Base-by-base conservation (phyloP, 306 rosid genomes). In the Ceratonia siliqua region DNA sequence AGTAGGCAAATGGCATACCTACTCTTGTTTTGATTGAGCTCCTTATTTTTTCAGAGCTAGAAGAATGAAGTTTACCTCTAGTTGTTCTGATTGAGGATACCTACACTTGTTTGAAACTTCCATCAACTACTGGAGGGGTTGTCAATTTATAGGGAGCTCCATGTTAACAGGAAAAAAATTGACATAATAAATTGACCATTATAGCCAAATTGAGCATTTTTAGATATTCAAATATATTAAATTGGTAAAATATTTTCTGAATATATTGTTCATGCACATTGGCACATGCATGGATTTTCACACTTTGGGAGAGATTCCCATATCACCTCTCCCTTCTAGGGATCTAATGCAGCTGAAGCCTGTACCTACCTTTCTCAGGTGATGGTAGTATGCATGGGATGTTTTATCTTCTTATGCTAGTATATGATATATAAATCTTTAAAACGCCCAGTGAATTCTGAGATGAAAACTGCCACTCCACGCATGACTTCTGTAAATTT, bases 401-500 rank as follows among this genome's bases (percentile, higher is more conserved):
- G 6, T 53, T 62, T 71, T 24, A n/a, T 45, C 27, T 65, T 38
- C 62, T 45, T 79, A 35, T 22, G 69, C 45, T 72, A 62, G 13
- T 8, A 14, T 32, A 25, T 45, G 70, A 8, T n/a, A 33, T 73
- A 35, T 45, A 48, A 35, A 59, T 68, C 67, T 74, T 68, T 32
- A 53, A 33, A 62, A 25, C 53, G 66, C 66, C 33, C 24, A 3
- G 54, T 52, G 35, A 54, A 68, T 42, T 73, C 35, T 74, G 5
- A 28, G 43, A 59, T 68, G 27, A 73, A 48, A 53, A 56, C 38
- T 62, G 73, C 66, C 8, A 62, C 25, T 70, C 50, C n/a, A 41
- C 13, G 13, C 30, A 20, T 57, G 70, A 67, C 42, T 48, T 79
- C 62, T 77, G 49, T 68, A 70, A 68, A 62, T 85, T 70, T 82